Evolutionary conservation across 805 yeast genomes (phyloP), one percentile per base, ranked within the genome.

Genomic region (Candida xiaguanensis): DNA sequence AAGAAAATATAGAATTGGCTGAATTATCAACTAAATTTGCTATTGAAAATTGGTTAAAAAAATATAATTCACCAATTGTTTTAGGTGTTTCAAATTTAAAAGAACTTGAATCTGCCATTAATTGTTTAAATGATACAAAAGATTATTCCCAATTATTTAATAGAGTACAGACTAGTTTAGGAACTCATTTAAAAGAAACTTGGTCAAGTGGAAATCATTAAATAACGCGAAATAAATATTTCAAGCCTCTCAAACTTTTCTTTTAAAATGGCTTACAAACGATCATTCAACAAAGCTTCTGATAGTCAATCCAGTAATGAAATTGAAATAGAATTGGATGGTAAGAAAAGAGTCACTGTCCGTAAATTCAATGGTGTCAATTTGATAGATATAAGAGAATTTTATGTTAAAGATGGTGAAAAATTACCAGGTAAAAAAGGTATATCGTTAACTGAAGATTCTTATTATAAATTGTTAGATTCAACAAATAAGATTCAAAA

Each of bases 331-430:
- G 61, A 58, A 31, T 53, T 67, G 34, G 72, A 62, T 47, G 45
- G 39, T 31, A 65, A 61, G 45, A 88, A 87, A 55, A 75, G 79
- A 40, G 83, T 86, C 23, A 77, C 86, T 0, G 88, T 91, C 13
- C 72, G 88, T 41, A 75, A 74, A 48, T 90, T 78, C 67, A 80
- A 84, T 40, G 80, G 80, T 37, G 64, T 67, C 40, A 75, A 75
- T 24, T 63, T 89, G 47, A 78, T 91, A 11, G 96, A 90, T 52
- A 85, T 90, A 38, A 74, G 98, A 42, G 96, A 90, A 56, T 88
- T 70, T 63, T 90, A 87, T 58, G 36, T 53, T 12, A 63, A 60
- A 42, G 70, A 69, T 38, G 82, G 82, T 5, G 82, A 79, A 44
- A 69, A 73, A 65, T 72, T 72, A 43, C 98, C 98, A 0, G 95